Conservation (phyloP, 2,329 filamentous ascomycete genomes). For the Ceratocystiopsis brevicomis region DNA sequence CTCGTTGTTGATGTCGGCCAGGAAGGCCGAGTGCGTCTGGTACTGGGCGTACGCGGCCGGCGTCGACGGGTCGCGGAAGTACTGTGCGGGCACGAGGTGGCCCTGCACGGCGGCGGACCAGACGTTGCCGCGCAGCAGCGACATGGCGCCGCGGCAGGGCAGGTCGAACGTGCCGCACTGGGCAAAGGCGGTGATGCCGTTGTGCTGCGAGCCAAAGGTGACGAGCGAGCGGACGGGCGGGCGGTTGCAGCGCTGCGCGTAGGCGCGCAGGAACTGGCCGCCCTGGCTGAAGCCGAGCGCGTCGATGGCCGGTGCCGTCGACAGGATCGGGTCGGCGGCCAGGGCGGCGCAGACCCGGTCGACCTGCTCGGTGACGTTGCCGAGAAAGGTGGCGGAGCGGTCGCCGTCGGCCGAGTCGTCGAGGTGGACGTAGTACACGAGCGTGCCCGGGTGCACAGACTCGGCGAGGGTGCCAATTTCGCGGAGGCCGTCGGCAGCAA, state of each 20-base stretch:
- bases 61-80: conserved; percentile 53
- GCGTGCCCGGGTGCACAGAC: conserved; percentile 59
- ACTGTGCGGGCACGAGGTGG: conserved; percentile 78
- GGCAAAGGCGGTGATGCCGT: conserved; percentile 73
- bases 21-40: conserved; percentile 63
- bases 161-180: conserved; percentile 53
- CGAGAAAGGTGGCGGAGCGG: conserved; percentile 71
- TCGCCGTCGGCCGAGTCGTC: conserved; percentile 48
- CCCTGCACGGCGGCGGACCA: conserved; percentile 65
- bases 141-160: conserved; percentile 64
- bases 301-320: conserved; percentile 66
- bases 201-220: conserved; percentile 82
- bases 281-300: conserved; percentile 91
- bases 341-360: conserved; percentile 60
- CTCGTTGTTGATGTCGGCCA: conserved; percentile 96
- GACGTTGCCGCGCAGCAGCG: conserved; percentile 57
- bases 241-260: conserved; percentile 69
- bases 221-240: conserved; percentile 61
- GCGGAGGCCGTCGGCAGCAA: conserved; percentile 54
- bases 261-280: conserved; percentile 84
- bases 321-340: conserved; percentile 56
- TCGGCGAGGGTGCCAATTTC: conserved; percentile 53
- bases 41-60: conserved; percentile 55
- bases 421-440: conserved; percentile 62
- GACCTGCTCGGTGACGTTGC: conserved; percentile 70